phyloP scores from a whole-genome alignment of 192 early-diverging fungal genomes.

The Mortierella antarctica region DNA sequence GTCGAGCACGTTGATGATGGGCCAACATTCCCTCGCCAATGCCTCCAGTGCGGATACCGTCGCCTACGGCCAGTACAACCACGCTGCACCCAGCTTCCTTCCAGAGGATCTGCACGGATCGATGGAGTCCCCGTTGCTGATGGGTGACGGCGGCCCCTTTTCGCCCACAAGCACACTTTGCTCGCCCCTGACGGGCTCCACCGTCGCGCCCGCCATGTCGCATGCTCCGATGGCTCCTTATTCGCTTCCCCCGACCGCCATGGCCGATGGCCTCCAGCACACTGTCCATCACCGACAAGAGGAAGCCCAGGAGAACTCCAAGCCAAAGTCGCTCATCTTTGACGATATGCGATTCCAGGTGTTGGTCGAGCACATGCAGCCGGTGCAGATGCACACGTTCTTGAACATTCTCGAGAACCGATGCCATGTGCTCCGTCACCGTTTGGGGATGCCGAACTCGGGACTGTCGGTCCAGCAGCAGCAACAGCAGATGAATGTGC shows the following conservation, averaged over 20 bases:
- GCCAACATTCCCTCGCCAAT: conserved; percentile 4
- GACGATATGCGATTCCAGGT: conserved; percentile 58
- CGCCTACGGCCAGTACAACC: conserved; percentile 14
- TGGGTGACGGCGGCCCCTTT: conserved; percentile 45
- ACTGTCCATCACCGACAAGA: conserved; percentile 3
- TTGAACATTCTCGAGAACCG: conserved; percentile 65
- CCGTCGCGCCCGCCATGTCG: conserved; percentile 8
- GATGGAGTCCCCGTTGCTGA: conserved; percentile 29
- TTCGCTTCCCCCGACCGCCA: conserved; percentile 32
- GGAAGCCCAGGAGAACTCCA: background rate
- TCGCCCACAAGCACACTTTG: conserved; percentile 45
- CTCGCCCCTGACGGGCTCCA: conserved; percentile 33
- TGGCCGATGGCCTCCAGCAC: background rate
- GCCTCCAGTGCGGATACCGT: conserved; percentile 4
- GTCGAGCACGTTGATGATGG: conserved; percentile 9
- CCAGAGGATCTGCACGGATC: conserved; percentile 17
- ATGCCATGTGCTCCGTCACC: conserved; percentile 60
- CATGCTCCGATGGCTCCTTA: conserved; percentile 37
- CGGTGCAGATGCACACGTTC: conserved; percentile 60
- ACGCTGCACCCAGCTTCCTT: conserved; percentile 15
- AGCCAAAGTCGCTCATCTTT: conserved; percentile 46
- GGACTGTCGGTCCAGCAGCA: conserved; percentile 29
- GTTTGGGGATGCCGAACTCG: conserved; percentile 23
- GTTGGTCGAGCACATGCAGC: conserved; percentile 58
- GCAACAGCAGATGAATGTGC: conserved; percentile 29